phyloP scores from a whole-genome alignment of 208 protist genomes.

The Leishmania guyanensis region DNA sequence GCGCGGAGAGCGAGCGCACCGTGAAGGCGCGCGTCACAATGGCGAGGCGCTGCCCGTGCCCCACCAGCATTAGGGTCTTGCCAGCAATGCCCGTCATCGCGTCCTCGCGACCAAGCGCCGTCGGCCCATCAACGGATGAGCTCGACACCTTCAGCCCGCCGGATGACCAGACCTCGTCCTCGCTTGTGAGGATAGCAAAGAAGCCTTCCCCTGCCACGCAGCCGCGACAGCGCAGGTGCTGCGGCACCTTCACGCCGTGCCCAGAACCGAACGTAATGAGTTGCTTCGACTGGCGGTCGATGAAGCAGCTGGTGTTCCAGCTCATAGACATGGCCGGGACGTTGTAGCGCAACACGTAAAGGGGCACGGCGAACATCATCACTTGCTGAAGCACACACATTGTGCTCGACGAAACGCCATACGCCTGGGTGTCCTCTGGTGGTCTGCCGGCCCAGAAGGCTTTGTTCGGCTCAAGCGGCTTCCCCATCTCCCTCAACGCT shows the following conservation, averaged over 20 bases:
- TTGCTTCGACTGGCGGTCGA: slow-evolving; percentile 73
- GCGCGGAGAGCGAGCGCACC: slow-evolving; percentile 76
- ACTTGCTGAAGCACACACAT: slow-evolving; percentile 83
- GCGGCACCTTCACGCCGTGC: slow-evolving; percentile 75
- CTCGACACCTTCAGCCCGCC: slow-evolving; percentile 59
- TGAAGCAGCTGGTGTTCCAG: slow-evolving; percentile 82
- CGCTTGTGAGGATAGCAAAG: slow-evolving; percentile 86
- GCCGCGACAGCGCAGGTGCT: slow-evolving; percentile 69
- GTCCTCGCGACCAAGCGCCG: slow-evolving; percentile 57
- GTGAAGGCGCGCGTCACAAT: slow-evolving; percentile 77
- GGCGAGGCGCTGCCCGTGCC: slow-evolving; percentile 69
- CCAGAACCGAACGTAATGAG: slow-evolving; percentile 75
- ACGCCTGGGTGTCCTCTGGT: slow-evolving; percentile 17
- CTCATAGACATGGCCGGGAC: slow-evolving; percentile 91
- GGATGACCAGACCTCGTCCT: slow-evolving; percentile 87
- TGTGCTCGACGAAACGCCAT: slow-evolving; percentile 43
- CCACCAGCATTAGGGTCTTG: slow-evolving; percentile 74
- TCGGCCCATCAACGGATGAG: slow-evolving; percentile 41
- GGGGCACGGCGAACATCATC: slow-evolving; percentile 85
- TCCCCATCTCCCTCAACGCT: slow-evolving; percentile 40
- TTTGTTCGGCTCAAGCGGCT: slow-evolving; percentile 44
- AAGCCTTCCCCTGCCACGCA: slow-evolving; percentile 85
- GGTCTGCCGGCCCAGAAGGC: slow-evolving; percentile 14
- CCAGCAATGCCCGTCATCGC: slow-evolving; percentile 71
- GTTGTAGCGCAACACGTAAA: slow-evolving; percentile 83